Conservation (phyloP, 2,329 filamentous ascomycete genomes). For the Aspergillus sp. region DNA sequence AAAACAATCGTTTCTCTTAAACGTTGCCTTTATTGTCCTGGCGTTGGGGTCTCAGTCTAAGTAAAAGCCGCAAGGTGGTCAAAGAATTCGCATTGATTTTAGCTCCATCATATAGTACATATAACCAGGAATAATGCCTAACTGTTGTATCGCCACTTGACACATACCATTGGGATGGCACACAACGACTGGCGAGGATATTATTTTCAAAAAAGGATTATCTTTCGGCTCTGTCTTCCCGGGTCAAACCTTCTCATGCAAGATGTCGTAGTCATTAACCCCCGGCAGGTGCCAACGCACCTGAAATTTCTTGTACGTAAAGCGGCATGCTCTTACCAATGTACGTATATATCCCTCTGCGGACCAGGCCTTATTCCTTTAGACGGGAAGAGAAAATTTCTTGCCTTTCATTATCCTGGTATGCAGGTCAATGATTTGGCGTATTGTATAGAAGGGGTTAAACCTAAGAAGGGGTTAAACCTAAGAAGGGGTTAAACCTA, state of each 20-base stretch:
- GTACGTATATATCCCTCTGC: not conserved
- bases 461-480: no score
- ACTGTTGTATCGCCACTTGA: not conserved
- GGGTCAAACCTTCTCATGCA: not conserved
- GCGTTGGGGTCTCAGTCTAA: not conserved
- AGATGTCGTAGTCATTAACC: not conserved
- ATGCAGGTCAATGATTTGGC: conserved; percentile 2
- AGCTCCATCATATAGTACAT: conserved; percentile 4
- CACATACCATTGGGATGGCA: not conserved
- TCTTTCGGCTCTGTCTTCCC: not conserved
- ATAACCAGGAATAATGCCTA: not conserved
- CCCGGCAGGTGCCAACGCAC: not conserved
- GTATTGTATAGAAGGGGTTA: not conserved
- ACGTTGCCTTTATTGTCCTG: not conserved
- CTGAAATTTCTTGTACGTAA: not conserved
- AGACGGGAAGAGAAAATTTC: conserved; percentile 84
- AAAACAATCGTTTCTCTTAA: not conserved
- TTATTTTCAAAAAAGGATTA: not conserved
- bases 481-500: no score
- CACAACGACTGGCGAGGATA: not conserved
- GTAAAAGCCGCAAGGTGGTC: not conserved
- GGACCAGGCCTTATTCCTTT: conserved; percentile 18
- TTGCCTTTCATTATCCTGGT: conserved; percentile 73
- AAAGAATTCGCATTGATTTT: not conserved
- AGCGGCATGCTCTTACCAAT: not conserved